Evolutionary conservation across 202 grass and related monocot genomes (phyloP), one percentile per base, ranked within the genome.

Genomic region (Brachypodium distachyon): DNA sequence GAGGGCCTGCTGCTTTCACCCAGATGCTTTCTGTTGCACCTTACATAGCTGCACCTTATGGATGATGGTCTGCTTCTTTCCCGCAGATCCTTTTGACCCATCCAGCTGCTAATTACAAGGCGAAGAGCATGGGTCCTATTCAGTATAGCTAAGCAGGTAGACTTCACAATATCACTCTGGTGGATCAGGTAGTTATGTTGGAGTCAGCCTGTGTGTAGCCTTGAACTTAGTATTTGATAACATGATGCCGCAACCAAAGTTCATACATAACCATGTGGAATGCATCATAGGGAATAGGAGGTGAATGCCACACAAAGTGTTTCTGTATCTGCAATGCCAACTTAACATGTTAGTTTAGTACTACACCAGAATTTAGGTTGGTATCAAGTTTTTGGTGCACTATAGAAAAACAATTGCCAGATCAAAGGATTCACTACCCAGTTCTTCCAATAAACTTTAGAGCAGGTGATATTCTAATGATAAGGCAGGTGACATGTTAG

Each of bases 261-360:
- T 95, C 96, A 80, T 96, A 99, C 96, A 99, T 99, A 73, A 90
- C 75, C 96, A 95, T 99, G 84, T 95, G 96, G 67, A 99, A 99
- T 76, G 89, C 89, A 58, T 99, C 96, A 32, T 89, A 90, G 7
- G 84, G 81, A 67, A 92, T 9, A 67, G 96, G 89, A 87, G 96
- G 87, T 60, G 96, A 95, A 81, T 99, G 87, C 96, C 96, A 99
- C 62, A 90, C 87, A 55, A 95, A 99, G 80, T 99, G 96, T 55
- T 91, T 99, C 71, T 99, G 96, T 21, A 90, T 85, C 96, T 99
- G 83, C 46, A 57, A 80, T 71, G 50, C 79, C 23, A 77, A 74
- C 4, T 61, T 50, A 60, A 53, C 12, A 50, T 72, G 55, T 90
- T 76, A 81, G 67, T 36, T 33, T 19, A 55, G 7, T 25, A 71